phyloP scores from a whole-genome alignment of 805 yeast genomes.

The Starmerella stigmatis region DNA sequence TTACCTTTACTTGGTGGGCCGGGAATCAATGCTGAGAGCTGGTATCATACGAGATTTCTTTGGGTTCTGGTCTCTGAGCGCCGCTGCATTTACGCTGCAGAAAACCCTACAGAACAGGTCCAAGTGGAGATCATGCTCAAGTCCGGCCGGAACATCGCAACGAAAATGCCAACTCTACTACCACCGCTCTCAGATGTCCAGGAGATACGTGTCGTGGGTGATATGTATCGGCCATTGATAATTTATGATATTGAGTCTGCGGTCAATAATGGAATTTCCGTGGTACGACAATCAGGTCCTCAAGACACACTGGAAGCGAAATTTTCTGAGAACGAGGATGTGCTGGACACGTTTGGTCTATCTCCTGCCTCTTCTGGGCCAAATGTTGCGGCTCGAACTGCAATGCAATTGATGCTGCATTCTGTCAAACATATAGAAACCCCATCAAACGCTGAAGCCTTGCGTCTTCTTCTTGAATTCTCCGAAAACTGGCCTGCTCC shows the following conservation, averaged over 20 bases:
- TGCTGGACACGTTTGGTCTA: no score
- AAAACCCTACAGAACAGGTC: conserved; percentile 47
- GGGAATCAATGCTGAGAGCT: conserved; percentile 34
- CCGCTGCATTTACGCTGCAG: conserved; percentile 68
- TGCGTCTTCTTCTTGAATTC: conserved; percentile 11
- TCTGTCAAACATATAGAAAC: neutral
- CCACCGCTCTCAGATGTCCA: conserved; percentile 12
- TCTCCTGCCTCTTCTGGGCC: no score
- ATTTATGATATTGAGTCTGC: neutral
- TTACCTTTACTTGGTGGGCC: conserved; percentile 16
- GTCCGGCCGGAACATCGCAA: neutral
- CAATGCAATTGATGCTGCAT: neutral
- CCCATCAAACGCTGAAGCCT: neutral
- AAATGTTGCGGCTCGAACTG: neutral
- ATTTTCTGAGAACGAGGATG: neutral
- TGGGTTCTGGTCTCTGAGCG: conserved; percentile 82
- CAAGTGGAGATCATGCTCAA: conserved; percentile 34
- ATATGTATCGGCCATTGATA: neutral
- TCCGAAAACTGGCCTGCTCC: conserved; percentile 3
- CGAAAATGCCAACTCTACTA: conserved; percentile 10
- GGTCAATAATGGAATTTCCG: conserved; percentile 4
- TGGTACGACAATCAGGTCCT: neutral
- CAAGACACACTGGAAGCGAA: conserved; percentile 7
- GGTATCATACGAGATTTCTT: conserved; percentile 79
- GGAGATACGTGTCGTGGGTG: conserved; percentile 6